Evolutionary conservation across 2,329 filamentous ascomycete genomes (phyloP).

Genomic region (Cercospora canescens): DNA sequence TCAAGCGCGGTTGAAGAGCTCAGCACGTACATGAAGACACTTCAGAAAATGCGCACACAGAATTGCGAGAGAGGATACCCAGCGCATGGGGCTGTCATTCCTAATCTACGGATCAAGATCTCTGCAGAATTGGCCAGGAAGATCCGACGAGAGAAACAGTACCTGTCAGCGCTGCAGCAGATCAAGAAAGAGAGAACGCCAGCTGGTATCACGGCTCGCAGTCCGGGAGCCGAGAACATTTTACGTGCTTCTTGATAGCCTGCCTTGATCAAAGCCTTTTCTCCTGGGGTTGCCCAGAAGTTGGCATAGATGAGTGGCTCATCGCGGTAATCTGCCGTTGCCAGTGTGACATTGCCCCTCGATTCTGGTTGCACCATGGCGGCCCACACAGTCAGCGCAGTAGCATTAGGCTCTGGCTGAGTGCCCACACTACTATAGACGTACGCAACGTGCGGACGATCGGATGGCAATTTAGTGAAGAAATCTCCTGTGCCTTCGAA

Average conservation of each 20-base stretch:
- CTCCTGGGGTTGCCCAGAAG: conserved; percentile 45
- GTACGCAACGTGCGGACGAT: conserved; percentile 13
- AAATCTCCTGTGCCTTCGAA: neutral
- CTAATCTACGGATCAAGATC: conserved; percentile 43
- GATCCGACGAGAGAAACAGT: conserved; percentile 42
- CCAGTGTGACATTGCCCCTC: conserved; percentile 39
- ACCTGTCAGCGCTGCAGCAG: conserved; percentile 38
- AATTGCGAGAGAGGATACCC: conserved; percentile 46
- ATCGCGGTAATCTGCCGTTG: conserved; percentile 61
- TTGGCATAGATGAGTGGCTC: conserved; percentile 63
- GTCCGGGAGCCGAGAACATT: neutral
- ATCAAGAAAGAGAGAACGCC: conserved; percentile 33
- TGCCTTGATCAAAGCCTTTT: conserved; percentile 11
- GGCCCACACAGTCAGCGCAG: conserved; percentile 3
- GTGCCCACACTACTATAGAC: neutral
- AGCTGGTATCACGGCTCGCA: neutral
- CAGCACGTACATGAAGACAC: conserved; percentile 38
- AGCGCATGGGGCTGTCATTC: conserved; percentile 46
- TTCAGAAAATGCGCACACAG: conserved; percentile 38
- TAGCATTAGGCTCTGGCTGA: conserved; percentile 1
- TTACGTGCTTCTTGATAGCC: conserved; percentile 9
- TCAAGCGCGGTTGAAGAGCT: conserved; percentile 43
- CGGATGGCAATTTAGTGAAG: neutral
- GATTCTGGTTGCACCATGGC: conserved; percentile 55
- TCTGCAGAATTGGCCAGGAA: conserved; percentile 40